Percentiles rank a stretch among this genome's conserved stretches.
Evolutionary conservation across 2,329 filamentous ascomycete genomes (phyloP).

Genomic region (Remersonia thermophila): DNA sequence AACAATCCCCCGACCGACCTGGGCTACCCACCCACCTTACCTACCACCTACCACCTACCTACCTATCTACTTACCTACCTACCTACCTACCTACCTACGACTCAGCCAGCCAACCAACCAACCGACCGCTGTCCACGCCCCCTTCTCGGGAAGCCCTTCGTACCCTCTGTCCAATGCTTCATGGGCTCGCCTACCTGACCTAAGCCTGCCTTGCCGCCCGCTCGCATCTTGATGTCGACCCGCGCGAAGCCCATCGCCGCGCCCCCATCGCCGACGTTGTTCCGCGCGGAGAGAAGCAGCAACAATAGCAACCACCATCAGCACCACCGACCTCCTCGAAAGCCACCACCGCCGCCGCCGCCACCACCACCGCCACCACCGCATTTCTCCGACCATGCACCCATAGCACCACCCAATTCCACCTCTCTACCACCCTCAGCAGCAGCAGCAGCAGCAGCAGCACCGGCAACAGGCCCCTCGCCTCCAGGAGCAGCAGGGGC

Average conservation of each 20-base stretch:
- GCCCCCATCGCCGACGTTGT: conserved; percentile 14
- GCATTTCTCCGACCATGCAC: background rate
- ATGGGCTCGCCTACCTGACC: conserved; percentile 15
- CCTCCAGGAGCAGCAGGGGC: background rate
- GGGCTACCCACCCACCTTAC: too few relatives aligned
- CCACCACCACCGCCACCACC: background rate
- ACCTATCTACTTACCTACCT: too few relatives aligned
- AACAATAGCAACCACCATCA: conserved; percentile 5
- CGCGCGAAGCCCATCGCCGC: conserved; percentile 15
- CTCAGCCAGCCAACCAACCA: too few relatives aligned
- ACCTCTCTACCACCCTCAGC: background rate
- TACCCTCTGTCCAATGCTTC: conserved; percentile 6
- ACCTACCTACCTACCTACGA: too few relatives aligned
- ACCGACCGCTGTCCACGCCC: too few relatives aligned
- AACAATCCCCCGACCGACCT: too few relatives aligned
- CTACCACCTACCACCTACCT: too few relatives aligned
- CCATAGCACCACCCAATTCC: conserved; percentile 4
- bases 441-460: conserved; percentile 1
- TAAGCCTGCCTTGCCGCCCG: too few relatives aligned
- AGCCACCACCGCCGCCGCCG: conserved; percentile 4
- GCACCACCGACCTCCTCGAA: conserved; percentile 3
- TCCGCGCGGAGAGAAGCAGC: conserved; percentile 6
- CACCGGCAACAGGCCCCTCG: too few relatives aligned
- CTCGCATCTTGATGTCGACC: conserved; percentile 17
- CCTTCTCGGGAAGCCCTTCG: too few relatives aligned